phyloP scores from a whole-genome alignment of 306 rosid genomes.

The Nissolia schottii region DNA sequence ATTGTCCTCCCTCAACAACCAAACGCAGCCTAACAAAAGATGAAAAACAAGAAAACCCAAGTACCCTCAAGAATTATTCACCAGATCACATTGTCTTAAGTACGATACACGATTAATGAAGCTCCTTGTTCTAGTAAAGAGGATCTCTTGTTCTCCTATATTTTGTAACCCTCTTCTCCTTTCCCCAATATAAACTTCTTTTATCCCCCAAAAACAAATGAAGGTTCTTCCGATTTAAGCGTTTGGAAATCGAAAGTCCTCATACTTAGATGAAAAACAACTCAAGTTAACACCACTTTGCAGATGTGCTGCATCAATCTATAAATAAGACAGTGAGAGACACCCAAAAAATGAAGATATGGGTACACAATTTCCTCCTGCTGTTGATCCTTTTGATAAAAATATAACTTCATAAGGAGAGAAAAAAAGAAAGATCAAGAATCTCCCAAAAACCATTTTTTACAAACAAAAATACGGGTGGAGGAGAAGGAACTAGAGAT shows the following conservation, averaged over 20 bases:
- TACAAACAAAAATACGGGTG: background rate
- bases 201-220: too few relatives aligned
- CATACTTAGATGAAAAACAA: background rate
- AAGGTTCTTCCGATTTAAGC: conserved; percentile 1
- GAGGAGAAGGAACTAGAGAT: conserved; percentile 1
- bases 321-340: background rate
- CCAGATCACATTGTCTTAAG: background rate
- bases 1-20: too few relatives aligned
- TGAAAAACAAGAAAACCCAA: background rate
- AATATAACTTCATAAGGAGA: background rate
- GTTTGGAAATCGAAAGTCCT: background rate
- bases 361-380: background rate
- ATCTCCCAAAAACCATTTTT: background rate
- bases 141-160: too few relatives aligned
- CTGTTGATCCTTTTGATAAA: background rate
- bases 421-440: background rate
- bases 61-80: conserved; percentile 2
- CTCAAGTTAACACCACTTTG: background rate
- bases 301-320: background rate
- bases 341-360: background rate
- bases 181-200: too few relatives aligned
- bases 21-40: too few relatives aligned
- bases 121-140: too few relatives aligned
- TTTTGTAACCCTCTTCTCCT: too few relatives aligned
- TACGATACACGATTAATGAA: background rate